Conservation (phyloP, 2,329 filamentous ascomycete genomes). For the Penicillium sp. region DNA sequence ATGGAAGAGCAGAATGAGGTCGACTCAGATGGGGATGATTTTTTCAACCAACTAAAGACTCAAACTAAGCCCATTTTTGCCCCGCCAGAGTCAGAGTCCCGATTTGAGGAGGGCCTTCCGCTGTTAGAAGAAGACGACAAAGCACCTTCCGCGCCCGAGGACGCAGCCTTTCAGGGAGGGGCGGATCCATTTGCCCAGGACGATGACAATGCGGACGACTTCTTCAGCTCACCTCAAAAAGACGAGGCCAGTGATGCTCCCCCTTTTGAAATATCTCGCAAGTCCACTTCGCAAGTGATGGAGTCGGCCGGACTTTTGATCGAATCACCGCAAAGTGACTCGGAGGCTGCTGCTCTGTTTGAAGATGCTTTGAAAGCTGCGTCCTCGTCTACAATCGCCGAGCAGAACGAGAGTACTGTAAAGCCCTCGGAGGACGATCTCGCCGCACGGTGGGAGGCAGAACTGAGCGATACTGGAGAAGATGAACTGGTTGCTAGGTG, state of each 20-base stretch:
- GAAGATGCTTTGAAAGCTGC: constrained; percentile 20
- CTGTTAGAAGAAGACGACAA: constrained; percentile 44
- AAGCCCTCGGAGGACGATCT: constrained; percentile 53
- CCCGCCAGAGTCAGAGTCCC: constrained; percentile 46
- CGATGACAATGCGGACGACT: constrained; percentile 32
- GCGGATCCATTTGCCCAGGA: constrained; percentile 35
- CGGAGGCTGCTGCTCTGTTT: constrained; percentile 26
- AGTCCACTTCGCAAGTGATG: constrained; percentile 64
- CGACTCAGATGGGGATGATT: constrained; percentile 48
- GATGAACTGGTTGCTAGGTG: constrained; percentile 68
- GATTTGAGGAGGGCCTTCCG: constrained; percentile 66
- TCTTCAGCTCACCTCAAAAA: constrained; percentile 29
- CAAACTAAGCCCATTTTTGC: constrained; percentile 36
- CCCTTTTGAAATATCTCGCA: constrained; percentile 50
- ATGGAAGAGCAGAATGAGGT: constrained; percentile 44
- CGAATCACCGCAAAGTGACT: constrained; percentile 24
- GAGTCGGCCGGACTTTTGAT: constrained; percentile 41
- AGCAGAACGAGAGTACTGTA: constrained; percentile 12
- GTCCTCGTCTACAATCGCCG: constrained; percentile 4
- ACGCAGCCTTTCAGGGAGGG: constrained; percentile 18
- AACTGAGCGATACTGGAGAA: constrained; percentile 57
- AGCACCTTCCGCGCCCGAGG: constrained; percentile 20
- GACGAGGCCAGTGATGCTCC: constrained; percentile 10
- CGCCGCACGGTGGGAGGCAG: constrained; percentile 76
- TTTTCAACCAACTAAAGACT: constrained; percentile 51